Conservation (phyloP, 305 asterid genomes). For the Caryopteris hybrid region DNA sequence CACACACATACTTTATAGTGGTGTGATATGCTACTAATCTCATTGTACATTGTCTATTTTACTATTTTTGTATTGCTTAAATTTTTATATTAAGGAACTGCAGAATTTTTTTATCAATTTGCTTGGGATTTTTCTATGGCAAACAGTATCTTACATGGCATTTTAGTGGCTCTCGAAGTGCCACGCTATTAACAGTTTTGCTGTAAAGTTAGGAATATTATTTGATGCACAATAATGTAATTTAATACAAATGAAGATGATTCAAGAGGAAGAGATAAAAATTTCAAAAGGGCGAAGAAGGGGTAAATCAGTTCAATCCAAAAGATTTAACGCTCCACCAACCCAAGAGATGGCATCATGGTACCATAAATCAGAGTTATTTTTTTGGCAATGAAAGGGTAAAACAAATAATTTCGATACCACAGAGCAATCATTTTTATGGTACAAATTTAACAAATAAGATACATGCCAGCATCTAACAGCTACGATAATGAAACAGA, state of each 20-base stretch:
- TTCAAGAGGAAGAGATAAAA: too few species aligned
- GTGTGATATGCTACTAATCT: not conserved
- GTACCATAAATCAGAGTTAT: too few species aligned
- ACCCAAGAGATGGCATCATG: too few species aligned
- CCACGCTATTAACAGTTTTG: too few species aligned
- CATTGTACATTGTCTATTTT: not conserved
- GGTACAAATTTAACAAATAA: not conserved
- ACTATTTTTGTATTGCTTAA: not conserved
- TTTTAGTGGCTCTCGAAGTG: too few species aligned
- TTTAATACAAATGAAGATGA: too few species aligned
- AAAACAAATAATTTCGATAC: not conserved
- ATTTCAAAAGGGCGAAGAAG: too few species aligned
- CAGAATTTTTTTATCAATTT: not conserved
- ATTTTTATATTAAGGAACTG: not conserved
- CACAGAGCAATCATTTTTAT: not conserved
- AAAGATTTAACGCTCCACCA: too few species aligned
- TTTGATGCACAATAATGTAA: too few species aligned
- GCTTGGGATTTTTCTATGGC: not conserved
- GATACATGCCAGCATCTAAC: not conserved
- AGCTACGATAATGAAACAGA: not conserved
- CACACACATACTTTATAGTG: not conserved
- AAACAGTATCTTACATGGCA: too few species aligned
- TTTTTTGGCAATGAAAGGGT: not conserved
- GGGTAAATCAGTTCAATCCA: too few species aligned
- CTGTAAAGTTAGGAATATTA: too few species aligned